Base-by-base conservation (phyloP, 2,329 filamentous ascomycete species). In the Aspergillus fructus region DNA sequence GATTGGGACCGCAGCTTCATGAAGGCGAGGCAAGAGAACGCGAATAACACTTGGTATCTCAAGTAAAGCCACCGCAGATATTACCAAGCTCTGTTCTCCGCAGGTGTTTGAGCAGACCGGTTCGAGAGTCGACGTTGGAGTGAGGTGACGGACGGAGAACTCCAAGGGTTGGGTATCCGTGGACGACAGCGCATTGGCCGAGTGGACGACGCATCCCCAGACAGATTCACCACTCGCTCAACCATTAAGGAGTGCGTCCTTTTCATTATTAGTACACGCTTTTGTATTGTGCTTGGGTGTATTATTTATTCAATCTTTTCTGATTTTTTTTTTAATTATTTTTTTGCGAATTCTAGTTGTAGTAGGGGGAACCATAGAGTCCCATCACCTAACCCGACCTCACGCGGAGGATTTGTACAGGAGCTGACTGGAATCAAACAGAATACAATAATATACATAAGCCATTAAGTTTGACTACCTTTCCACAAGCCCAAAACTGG, bases 361-460 rank as follows among this genome's bases (percentile, higher is more conserved):
- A 30, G 23, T 19, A 40, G 5, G 21, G 5, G 15, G 12, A 39
- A 24, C 34, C 27, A 19, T 34, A 15, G 46, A 7, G 19, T 33
- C 30, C 37, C 49, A 21, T 34, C 49, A 39, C 27, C 17, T 45
- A 53, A 37, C 39, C 45, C 30, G 42, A 39, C 21, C 41, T 43
- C 48, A 30, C 37, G 39, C 49, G n/a, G 34, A 17, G 30, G 40
- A 34, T 50, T 43, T 41, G 19, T 52, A 58, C 48, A 45, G 12
- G 17, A 39, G 23, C 46, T 47, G 50, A 53, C 42, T n/a, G n/a
- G 24, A 19, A 53, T 21, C 49, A 48, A 55, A 53, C 34, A 59
- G 8, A 45, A 49, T 59, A 49, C 48, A 55, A 49, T 64, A 64
- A 55, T 62, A 58, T 64, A 64, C 62, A 64, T 56, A 42, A 49